Percentiles rank a stretch among this genome's conserved stretches.
Evolutionary conservation across 192 early-diverging fungal genomes (phyloP).

Genomic region (Gaertneriomyces sp.): DNA sequence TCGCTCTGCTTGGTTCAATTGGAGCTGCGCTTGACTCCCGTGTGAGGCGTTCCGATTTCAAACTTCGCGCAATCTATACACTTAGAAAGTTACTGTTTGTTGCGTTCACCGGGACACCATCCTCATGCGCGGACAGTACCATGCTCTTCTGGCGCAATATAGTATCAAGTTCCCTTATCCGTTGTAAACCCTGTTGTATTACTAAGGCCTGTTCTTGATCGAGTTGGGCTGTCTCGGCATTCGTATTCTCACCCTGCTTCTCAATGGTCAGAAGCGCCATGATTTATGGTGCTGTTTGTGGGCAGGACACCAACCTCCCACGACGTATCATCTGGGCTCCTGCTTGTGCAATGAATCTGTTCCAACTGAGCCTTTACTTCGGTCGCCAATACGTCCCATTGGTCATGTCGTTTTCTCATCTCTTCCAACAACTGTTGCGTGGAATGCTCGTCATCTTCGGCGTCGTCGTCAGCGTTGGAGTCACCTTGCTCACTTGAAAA

Average conservation of each 20-base stretch:
- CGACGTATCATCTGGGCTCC: background rate
- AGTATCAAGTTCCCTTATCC: slow-evolving; percentile 41
- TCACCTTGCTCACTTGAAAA: background rate
- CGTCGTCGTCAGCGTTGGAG: background rate
- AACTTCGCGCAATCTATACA: slow-evolving; percentile 19
- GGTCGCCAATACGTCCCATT: slow-evolving; percentile 5
- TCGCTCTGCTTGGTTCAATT: background rate
- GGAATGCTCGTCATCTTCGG: background rate
- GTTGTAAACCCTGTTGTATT: slow-evolving; percentile 29
- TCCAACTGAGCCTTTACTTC: slow-evolving; percentile 1
- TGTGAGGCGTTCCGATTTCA: slow-evolving; percentile 27
- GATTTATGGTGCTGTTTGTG: background rate
- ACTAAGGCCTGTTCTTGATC: slow-evolving; percentile 10
- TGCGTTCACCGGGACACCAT: background rate
- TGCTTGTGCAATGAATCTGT: background rate
- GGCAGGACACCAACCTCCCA: background rate
- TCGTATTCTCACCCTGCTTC: background rate
- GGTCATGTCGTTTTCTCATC: background rate
- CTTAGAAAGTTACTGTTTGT: background rate
- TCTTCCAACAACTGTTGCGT: background rate
- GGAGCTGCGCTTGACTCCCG: slow-evolving; percentile 20
- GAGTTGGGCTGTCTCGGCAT: background rate
- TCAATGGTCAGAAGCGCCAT: background rate
- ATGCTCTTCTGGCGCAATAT: slow-evolving; percentile 36
- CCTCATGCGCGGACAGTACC: slow-evolving; percentile 17